These are phyloP conservation scores for Microbotryum silenes-acaulis DNA, from an alignment of 1,284 basidiomycete genomes.

Conservation along the genomic window DNA sequence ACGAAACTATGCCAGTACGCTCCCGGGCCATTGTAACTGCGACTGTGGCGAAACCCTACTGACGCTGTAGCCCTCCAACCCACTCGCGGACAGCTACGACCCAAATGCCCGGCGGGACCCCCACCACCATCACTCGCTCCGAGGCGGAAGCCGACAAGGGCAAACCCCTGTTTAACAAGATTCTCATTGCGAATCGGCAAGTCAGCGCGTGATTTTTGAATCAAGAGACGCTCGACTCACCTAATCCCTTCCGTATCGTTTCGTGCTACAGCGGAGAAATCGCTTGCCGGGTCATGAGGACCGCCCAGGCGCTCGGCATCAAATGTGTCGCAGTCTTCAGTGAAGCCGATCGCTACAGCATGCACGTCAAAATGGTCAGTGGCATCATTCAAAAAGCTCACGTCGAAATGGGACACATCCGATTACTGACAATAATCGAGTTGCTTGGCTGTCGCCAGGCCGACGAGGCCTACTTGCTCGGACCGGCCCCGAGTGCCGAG, in stretches of 20 bases:
- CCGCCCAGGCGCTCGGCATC: slow-evolving; percentile 77
- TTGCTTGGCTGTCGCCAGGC: slow-evolving; percentile 49
- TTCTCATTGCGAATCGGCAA: slow-evolving; percentile 74
- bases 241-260: neutral
- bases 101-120: too few relatives aligned
- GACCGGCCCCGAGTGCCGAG: slow-evolving; percentile 75
- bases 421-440: neutral
- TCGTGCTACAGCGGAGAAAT: slow-evolving; percentile 67
- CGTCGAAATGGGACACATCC: neutral
- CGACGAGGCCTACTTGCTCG: slow-evolving; percentile 92
- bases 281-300: slow-evolving; percentile 83
- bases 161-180: slow-evolving; percentile 51
- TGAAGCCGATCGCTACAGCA: slow-evolving; percentile 65
- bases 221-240: neutral
- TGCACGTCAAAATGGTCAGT: slow-evolving; percentile 55
- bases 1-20: too few relatives aligned
- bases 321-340: slow-evolving; percentile 85
- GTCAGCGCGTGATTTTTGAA: slow-evolving; percentile 6
- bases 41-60: too few relatives aligned
- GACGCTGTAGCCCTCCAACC: too few relatives aligned
- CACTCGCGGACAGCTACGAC: too few relatives aligned
- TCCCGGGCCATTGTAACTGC: too few relatives aligned
- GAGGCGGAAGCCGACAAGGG: neutral
- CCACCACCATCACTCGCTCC: too few relatives aligned
- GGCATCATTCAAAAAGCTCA: neutral